Conservation (phyloP, 2,329 filamentous ascomycete genomes). For the Mycosphaerella sp. region DNA sequence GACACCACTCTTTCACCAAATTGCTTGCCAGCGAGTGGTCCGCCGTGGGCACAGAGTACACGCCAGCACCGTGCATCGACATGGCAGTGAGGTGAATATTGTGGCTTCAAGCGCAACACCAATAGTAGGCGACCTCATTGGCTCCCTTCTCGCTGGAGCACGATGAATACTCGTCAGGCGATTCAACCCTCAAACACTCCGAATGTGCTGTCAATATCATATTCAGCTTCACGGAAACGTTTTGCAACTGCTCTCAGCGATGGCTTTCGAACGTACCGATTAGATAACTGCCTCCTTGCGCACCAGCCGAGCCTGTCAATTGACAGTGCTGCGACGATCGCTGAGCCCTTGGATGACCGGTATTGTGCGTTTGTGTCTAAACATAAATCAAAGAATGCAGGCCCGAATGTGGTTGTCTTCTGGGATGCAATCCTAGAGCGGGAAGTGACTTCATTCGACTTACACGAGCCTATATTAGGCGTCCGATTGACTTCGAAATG, state of each 20-base stretch:
- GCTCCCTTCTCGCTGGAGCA: background rate
- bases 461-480: slow-evolving; percentile 72
- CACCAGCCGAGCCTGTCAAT: slow-evolving; percentile 20
- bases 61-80: background rate
- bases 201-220: slow-evolving; percentile 72
- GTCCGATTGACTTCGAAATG: slow-evolving; percentile 69
- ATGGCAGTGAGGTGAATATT: background rate
- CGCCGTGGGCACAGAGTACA: background rate
- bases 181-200: slow-evolving; percentile 72
- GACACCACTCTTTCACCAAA: background rate
- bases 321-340: slow-evolving; percentile 28
- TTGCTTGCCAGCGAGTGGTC: no score
- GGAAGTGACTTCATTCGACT: slow-evolving; percentile 68
- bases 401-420: slow-evolving; percentile 45
- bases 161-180: slow-evolving; percentile 83
- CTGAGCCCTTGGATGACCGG: slow-evolving; percentile 32
- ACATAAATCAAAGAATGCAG: slow-evolving; percentile 47
- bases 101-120: background rate
- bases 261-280: slow-evolving; percentile 58
- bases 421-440: slow-evolving; percentile 84
- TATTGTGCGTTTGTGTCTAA: slow-evolving; percentile 87
- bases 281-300: slow-evolving; percentile 35
- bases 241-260: slow-evolving; percentile 83
- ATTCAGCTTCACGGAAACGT: slow-evolving; percentile 77
- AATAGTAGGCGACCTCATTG: background rate